A percentile compares a stretch with the other conserved stretches of the same genome.
These are phyloP conservation scores for Danielia reshetovae DNA, from an alignment of 805 yeast genomes.

Conservation along the genomic window DNA sequence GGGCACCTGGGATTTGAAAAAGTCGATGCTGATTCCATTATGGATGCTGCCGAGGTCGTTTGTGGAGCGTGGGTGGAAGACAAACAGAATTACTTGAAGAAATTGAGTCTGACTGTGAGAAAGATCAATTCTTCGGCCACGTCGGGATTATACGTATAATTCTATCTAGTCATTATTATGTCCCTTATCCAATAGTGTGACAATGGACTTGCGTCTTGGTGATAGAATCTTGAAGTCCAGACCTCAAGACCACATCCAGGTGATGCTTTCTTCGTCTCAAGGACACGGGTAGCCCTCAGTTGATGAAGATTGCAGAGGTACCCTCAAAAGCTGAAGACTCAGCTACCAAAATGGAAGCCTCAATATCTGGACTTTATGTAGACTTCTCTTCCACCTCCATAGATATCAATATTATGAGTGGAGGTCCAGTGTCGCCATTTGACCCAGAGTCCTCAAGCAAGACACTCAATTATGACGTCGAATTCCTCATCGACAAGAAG, in stretches of 20 bases:
- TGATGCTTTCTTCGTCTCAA: too few species aligned
- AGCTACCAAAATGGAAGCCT: too few species aligned
- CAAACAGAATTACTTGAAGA: slow-evolving; percentile 7
- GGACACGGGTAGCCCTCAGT: too few species aligned
- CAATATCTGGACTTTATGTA: too few species aligned
- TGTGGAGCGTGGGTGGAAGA: slow-evolving; percentile 4
- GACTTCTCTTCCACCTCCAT: too few species aligned
- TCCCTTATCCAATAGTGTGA: neutral
- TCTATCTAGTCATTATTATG: neutral
- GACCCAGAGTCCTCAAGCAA: too few species aligned
- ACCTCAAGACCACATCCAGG: neutral
- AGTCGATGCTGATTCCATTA: slow-evolving; percentile 39
- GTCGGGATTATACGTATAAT: slow-evolving; percentile 24
- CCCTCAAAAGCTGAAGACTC: too few species aligned
- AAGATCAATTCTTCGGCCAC: slow-evolving; percentile 22
- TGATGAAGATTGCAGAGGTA: too few species aligned
- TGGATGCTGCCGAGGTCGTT: slow-evolving; percentile 23
- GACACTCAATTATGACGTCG: slow-evolving; percentile 15
- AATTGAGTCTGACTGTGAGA: slow-evolving; percentile 19
- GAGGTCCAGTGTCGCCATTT: too few species aligned
- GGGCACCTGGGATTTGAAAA: slow-evolving; percentile 62
- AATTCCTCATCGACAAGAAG: slow-evolving; percentile 75
- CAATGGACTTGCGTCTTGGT: neutral
- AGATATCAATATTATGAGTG: too few species aligned
- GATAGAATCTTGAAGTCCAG: neutral